Percentiles rank a stretch among this genome's conserved stretches.
These are phyloP conservation scores for Cutaneotrichosporon curvatum DNA, from an alignment of 1,284 basidiomycete species.

Conservation along the genomic window DNA sequence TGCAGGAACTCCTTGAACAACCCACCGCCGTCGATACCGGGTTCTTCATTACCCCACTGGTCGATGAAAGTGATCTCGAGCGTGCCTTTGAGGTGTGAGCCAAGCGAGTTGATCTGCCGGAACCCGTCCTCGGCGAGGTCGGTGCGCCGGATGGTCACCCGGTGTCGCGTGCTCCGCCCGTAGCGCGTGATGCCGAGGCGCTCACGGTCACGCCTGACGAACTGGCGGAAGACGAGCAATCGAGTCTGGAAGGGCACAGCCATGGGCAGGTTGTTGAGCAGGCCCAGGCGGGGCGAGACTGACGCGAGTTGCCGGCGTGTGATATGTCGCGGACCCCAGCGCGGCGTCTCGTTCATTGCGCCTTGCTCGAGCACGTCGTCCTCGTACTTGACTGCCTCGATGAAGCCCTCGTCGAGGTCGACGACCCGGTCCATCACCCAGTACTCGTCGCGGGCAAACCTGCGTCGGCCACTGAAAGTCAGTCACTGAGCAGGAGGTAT, in stretches of 20 bases:
- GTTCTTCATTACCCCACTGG: slow-evolving; percentile 49
- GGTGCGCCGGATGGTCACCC: slow-evolving; percentile 62
- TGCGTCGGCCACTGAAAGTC: slow-evolving; percentile 66
- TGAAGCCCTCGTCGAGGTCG: slow-evolving; percentile 74
- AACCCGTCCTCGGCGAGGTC: slow-evolving; percentile 84
- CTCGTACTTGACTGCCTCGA: slow-evolving; percentile 77
- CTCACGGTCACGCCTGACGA: slow-evolving; percentile 53
- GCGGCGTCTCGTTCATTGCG: slow-evolving; percentile 14
- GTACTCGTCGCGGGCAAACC: slow-evolving; percentile 71
- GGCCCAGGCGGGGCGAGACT: slow-evolving; percentile 73
- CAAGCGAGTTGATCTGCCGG: slow-evolving; percentile 55
- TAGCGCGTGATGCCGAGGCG: slow-evolving; percentile 33
- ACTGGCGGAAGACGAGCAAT: slow-evolving; percentile 80
- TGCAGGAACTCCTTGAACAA: slow-evolving; percentile 98
- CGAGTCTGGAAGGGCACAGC: slow-evolving; percentile 88
- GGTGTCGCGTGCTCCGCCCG: slow-evolving; percentile 3
- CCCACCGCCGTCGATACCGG: slow-evolving; percentile 72
- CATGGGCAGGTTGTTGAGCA: slow-evolving; percentile 95
- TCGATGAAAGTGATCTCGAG: slow-evolving; percentile 87
- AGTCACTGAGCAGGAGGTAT: slow-evolving; percentile 9
- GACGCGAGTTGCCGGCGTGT: slow-evolving; percentile 61
- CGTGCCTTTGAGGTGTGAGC: slow-evolving; percentile 67
- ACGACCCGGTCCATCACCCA: slow-evolving; percentile 66
- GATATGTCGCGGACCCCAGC: slow-evolving; percentile 3
- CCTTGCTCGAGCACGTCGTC: slow-evolving; percentile 44